Evolutionary conservation across 164 flowering plant genomes (phyloP), one percentile per base, ranked within the genome.

Genomic region (Buxus sempervirens): DNA sequence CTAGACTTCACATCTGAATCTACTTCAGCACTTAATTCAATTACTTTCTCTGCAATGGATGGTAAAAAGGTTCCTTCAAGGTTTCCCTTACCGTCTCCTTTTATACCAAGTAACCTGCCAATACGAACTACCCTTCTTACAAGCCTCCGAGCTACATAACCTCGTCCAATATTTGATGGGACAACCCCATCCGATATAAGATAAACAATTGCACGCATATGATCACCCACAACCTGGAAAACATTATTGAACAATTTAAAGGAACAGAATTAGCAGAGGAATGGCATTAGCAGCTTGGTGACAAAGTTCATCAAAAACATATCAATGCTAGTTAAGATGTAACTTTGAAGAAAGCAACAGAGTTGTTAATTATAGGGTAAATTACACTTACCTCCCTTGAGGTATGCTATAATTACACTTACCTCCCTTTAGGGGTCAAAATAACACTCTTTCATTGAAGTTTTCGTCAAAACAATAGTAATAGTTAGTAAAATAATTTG

Each of bases 151-250:
- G 86, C 98, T 15, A 94, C 87, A 81, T 91, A 94, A 55, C 98
- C 98, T 78, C 98, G 85, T 42, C 98, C 97, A 75, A 94, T 86
- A 80, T 94, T 94, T 73, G 98, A 94, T 45, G 98, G 98, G 60
- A 82, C 42, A 67, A 94, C 95, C 21, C 98, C 97, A 84, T 94
- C 98, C 41, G 98, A 87, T 76, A 94, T 77, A 71, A 94, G 97
- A 85, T 78, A 91, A 57, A 94, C 95, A 73, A 88, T 73, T 54
- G 98, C 97, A 60, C 95, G 96, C 85, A 90, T 69, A 78, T 94
- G 98, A 68, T 91, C 98, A 68, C 95, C 98, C 60, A 90, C 82
- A 68, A 93, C 78, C 98, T 93, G 82, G 45, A 69, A 74, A 76
- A 64, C 28, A 58, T 45, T 59, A 63, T 54, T 4, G 5, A 12